Percentiles rank a stretch among this genome's conserved stretches.
Conservation (phyloP, 1,284 basidiomycete genomes). For the Salmacisia buchloeana region DNA sequence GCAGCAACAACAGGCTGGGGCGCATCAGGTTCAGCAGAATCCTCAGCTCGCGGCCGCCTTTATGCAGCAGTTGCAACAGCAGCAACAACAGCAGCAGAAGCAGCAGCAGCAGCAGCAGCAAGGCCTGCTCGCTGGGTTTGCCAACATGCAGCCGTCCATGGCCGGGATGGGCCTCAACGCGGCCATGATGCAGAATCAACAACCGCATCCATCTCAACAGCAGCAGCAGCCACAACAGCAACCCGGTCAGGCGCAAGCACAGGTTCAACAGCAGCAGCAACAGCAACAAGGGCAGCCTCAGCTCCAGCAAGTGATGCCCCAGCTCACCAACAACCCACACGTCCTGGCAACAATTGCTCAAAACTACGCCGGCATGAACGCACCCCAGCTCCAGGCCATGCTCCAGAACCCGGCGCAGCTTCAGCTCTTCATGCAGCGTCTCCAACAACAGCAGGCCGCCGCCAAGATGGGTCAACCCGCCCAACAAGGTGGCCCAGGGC, state of each 20-base stretch:
- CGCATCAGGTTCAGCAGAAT: constrained; percentile 24
- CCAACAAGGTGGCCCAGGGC: not conserved
- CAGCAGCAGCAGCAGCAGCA: constrained; percentile 18
- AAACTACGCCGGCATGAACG: not conserved
- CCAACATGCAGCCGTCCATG: not conserved
- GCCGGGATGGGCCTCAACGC: no score
- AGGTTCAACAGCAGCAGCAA: constrained; percentile 16
- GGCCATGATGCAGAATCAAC: not conserved
- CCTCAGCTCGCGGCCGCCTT: not conserved
- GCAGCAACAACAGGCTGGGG: constrained; percentile 10
- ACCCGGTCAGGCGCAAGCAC: constrained; percentile 10
- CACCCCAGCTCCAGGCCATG: not conserved
- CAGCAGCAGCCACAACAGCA: constrained; percentile 15
- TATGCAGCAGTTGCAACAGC: constrained; percentile 22
- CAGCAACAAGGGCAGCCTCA: constrained; percentile 14
- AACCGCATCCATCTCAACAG: constrained; percentile 8
- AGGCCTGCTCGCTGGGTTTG: not conserved
- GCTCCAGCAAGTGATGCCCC: constrained; percentile 15
- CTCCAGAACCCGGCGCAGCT: not conserved
- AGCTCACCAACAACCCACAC: constrained; percentile 22
- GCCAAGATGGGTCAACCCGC: not conserved
- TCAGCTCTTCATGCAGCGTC: not conserved
- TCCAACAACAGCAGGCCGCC: constrained; percentile 7
- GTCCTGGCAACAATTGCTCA: constrained; percentile 28
- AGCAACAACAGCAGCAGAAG: constrained; percentile 16